Percentiles rank a stretch among this genome's conserved stretches.
Evolutionary conservation across 129 eudicot species (phyloP).

Genomic region (Flaveria robusta): DNA sequence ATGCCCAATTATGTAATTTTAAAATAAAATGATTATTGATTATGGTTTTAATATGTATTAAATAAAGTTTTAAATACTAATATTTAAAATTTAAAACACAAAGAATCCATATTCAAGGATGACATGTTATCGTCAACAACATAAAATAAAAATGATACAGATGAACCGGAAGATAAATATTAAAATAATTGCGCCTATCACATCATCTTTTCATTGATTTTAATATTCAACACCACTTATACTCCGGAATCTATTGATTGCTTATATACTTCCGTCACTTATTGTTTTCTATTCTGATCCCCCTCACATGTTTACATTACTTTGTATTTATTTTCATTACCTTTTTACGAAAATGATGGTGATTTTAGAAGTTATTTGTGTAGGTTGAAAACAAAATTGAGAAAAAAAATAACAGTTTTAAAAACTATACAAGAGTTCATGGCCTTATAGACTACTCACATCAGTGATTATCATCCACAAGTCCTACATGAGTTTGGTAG

Average conservation of each 20-base stretch:
- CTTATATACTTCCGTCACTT: slow-evolving; percentile 26
- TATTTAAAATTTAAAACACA: not conserved
- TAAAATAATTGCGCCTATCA: slow-evolving; percentile 21
- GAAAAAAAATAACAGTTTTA: too few species aligned
- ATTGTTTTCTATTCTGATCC: slow-evolving; percentile 1
- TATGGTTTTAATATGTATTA: not conserved
- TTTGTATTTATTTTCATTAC: not conserved
- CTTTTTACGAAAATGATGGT: not conserved
- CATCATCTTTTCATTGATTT: slow-evolving; percentile 10
- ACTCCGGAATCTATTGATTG: slow-evolving; percentile 21
- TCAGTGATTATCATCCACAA: too few species aligned
- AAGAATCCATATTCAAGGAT: not conserved
- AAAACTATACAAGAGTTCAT: too few species aligned
- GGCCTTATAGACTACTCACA: too few species aligned
- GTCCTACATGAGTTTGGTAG: too few species aligned
- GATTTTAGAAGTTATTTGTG: too few species aligned
- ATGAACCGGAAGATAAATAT: slow-evolving; percentile 26
- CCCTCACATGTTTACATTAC: not conserved
- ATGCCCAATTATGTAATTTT: not conserved
- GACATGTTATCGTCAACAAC: not conserved
- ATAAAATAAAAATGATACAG: not conserved
- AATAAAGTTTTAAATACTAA: not conserved
- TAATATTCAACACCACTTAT: slow-evolving; percentile 25
- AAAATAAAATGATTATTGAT: not conserved
- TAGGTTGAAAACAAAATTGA: too few species aligned